Base-by-base conservation (phyloP, 768 basidiomycete species). In the Nidularia sp. region DNA sequence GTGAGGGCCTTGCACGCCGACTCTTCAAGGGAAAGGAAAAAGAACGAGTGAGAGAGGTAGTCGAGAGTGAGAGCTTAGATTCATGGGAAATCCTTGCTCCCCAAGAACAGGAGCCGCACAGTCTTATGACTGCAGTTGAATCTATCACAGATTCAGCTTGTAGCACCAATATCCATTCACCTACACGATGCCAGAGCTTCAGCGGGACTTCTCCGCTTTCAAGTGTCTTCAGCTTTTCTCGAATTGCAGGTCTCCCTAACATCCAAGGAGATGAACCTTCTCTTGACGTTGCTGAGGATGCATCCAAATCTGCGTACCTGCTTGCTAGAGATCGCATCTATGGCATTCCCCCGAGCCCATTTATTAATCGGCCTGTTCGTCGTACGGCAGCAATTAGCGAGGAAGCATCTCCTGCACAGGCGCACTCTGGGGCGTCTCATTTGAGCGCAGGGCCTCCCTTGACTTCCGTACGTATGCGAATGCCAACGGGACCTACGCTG, bases 1-100 rank as follows among this genome's bases (percentile, higher is more conserved):
- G 58, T 7, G 69, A 67, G 54, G 60, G 66, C 36, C 48, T 67
- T 4, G 62, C 71, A 13, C 66, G 72, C 1, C 71, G 64, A 48
- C 53, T 76, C 18, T 71, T 76, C 56, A 73, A 70, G 62, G 75
- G 69, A 44, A 80, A 70, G 63, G 75, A 71, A 53, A 70, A 66
- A 29, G 32, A 48, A 7, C 8, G 44, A 22, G 43, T n/a, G 5
- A 53, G 6, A 60, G 63, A 58, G 55, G 57, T 34, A 54, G 60
- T 32, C 12, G 54, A 54, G 4, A 51, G 46, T 41, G 75, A 76
- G 52, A 56, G 66, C 5, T 52, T 74, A 31, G 72, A 79, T 12
- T 49, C 67, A 9, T 81, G 79, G 79, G 78, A 80, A 57, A 64
- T 78, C n/a, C 56, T 81, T 10, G 58, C 57, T 6, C 52, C 57